Conservation (phyloP, 768 basidiomycete genomes). For the Gautieria morchelliformis region DNA sequence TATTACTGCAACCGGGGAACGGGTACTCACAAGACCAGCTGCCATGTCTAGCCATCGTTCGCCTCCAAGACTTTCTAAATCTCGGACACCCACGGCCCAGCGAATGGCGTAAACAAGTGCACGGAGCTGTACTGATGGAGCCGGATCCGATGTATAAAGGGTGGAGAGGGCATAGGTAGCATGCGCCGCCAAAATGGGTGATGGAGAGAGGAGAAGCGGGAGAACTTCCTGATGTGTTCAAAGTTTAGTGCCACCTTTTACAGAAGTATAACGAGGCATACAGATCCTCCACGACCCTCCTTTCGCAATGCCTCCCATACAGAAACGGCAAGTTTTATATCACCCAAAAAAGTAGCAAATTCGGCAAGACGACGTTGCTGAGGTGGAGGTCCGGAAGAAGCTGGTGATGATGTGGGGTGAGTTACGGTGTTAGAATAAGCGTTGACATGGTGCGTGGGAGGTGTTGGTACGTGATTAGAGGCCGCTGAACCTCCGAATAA, state of each 20-base stretch:
- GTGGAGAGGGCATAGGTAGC: slow-evolving; percentile 49
- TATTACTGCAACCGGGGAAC: slow-evolving; percentile 7
- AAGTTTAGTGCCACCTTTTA: background rate
- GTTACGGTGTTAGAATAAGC: slow-evolving; percentile 23
- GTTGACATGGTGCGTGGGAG: slow-evolving; percentile 25
- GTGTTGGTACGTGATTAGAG: slow-evolving; percentile 31
- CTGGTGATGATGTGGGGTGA: slow-evolving; percentile 22
- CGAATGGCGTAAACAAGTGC: slow-evolving; percentile 61
- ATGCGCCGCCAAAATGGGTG: slow-evolving; percentile 49
- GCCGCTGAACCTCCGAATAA: slow-evolving; percentile 61
- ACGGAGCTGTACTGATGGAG: slow-evolving; percentile 57
- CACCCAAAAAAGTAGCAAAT: slow-evolving; percentile 87
- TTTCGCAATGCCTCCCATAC: slow-evolving; percentile 86
- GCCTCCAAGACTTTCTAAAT: slow-evolving; percentile 63
- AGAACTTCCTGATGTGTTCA: slow-evolving; percentile 58
- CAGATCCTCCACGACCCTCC: slow-evolving; percentile 68
- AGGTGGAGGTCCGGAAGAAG: slow-evolving; percentile 36
- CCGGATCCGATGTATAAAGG: slow-evolving; percentile 38
- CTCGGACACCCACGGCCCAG: slow-evolving; percentile 65
- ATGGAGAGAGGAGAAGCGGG: slow-evolving; percentile 61
- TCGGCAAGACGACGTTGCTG: slow-evolving; percentile 88
- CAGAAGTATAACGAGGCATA: slow-evolving; percentile 29
- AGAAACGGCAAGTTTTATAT: slow-evolving; percentile 70
- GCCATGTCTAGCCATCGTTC: slow-evolving; percentile 85
- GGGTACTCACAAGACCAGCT: slow-evolving; percentile 58